Conservation (phyloP, 805 yeast genomes). For the Phaffomyces thermotolerans region DNA sequence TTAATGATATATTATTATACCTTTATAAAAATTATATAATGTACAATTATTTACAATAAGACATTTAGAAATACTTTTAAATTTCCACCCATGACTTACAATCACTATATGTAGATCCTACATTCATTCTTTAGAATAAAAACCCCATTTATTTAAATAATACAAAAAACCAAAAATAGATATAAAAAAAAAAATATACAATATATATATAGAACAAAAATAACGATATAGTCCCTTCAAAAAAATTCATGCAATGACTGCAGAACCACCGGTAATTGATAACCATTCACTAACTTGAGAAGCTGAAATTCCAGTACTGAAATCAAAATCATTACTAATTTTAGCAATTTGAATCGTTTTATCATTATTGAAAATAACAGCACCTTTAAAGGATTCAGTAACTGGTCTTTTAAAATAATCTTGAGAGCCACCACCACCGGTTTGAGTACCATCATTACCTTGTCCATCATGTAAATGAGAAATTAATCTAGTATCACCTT, state of each 20-base stretch:
- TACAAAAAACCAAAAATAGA: neutral
- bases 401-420: slow-evolving; percentile 90
- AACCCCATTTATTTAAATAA: neutral
- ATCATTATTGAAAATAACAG: slow-evolving; percentile 65
- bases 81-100: too few species aligned
- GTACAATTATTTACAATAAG: too few species aligned
- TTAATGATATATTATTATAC: too few species aligned
- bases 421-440: slow-evolving; percentile 82
- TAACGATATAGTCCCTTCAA: too few species aligned
- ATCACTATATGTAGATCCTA: too few species aligned
- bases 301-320: slow-evolving; percentile 45
- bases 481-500: slow-evolving; percentile 71
- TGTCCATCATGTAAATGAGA: slow-evolving; percentile 82
- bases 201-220: too few species aligned
- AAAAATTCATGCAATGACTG: slow-evolving; percentile 11
- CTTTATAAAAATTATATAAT: too few species aligned
- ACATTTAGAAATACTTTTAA: too few species aligned
- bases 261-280: slow-evolving; percentile 41
- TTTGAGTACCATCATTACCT: slow-evolving; percentile 47
- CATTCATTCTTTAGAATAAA: too few species aligned
- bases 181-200: neutral
- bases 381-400: slow-evolving; percentile 73
- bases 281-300: slow-evolving; percentile 58
- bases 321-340: slow-evolving; percentile 47
- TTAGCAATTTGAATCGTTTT: slow-evolving; percentile 50